A percentile compares a stretch with the other conserved stretches of the same genome.
phyloP scores from a whole-genome alignment of 2,329 filamentous ascomycete genomes.

The Sporothrix schenckii region DNA sequence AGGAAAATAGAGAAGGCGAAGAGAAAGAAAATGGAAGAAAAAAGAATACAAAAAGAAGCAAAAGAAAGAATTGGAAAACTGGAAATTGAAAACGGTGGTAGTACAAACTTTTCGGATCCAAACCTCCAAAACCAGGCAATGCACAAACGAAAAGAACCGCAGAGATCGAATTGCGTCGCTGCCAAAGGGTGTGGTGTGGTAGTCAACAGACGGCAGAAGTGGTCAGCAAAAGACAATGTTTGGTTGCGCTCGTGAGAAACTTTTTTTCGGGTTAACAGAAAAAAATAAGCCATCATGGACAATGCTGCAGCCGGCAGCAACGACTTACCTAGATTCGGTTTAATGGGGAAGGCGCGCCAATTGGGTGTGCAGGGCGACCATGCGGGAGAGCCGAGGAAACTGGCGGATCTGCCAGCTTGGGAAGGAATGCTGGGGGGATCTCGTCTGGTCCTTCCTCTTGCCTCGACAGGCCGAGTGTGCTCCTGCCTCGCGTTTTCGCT shows the following conservation, averaged over 20 bases:
- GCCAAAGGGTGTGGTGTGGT: constrained; percentile 26
- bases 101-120: constrained; percentile 31
- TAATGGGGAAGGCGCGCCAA: constrained; percentile 26
- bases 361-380: constrained; percentile 5
- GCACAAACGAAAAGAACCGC: constrained; percentile 17
- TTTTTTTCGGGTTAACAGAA: constrained; percentile 33
- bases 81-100: constrained; percentile 19
- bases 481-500: not conserved
- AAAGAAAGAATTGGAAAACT: constrained; percentile 12
- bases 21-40: not conserved
- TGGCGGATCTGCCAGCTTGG: constrained; percentile 26
- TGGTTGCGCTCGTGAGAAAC: constrained; percentile 35
- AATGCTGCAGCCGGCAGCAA: constrained; percentile 20
- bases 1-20: not conserved
- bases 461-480: not conserved
- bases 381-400: constrained; percentile 32
- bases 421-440: constrained; percentile 5
- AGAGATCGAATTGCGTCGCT: constrained; percentile 27
- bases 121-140: constrained; percentile 19
- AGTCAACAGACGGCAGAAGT: constrained; percentile 18
- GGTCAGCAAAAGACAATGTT: constrained; percentile 20
- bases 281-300: constrained; percentile 29
- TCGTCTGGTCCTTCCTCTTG: constrained; percentile 15
- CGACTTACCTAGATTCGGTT: constrained; percentile 22
- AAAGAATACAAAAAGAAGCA: constrained; percentile 7